Base-by-base conservation (phyloP, 768 basidiomycete genomes). In the Phylloporus sp. region DNA sequence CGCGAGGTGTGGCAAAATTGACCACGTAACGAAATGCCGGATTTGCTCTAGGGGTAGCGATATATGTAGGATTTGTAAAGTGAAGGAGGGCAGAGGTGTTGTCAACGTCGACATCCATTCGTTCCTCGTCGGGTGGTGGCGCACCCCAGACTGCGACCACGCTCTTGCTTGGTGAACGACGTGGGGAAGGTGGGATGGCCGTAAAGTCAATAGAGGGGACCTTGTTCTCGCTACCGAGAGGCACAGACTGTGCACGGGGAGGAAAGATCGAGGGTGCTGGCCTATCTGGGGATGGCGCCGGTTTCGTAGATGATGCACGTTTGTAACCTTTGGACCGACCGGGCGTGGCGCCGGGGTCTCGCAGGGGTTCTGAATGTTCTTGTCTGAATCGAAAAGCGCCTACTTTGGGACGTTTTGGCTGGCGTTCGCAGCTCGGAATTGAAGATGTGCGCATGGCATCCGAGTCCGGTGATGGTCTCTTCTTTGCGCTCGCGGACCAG, bases 181-280 rank as follows among this genome's bases (percentile, higher is more conserved):
- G 52, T 7, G 64, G 64, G 35, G 64, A 66, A 38, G 52, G 55
- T 18, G 54, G 54, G 20, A 65, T 26, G 8, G 52, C 44, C 9
- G 50, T 55, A n/a, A 64, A 32, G 23, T 64, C 63, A 18, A 64
- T 6, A 34, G 51, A 38, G 9, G 17, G 56, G 33, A 52, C 43
- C 8, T 38, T 53, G 10, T 21, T 29, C 23, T 48, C 56, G 23
- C 37, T 49, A 18, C 41, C 44, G 9, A 62, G 53, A 27, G 66
- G 66, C 6, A 68, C 66, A 43, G 66, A 68, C 23, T 55, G 58
- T 14, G 61, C 61, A 31, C 64, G 63, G 7, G 17, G 14, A 46
- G 43, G 49, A 29, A 61, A 67, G 3, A 39, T 46, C 2, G 44
- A 43, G 4, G 44, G 22, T 28, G 33, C 14, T 20, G 10, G 7